Evolutionary conservation across 371 early-diverging fungal species (phyloP).

Genomic region (Mucor mucedo): DNA sequence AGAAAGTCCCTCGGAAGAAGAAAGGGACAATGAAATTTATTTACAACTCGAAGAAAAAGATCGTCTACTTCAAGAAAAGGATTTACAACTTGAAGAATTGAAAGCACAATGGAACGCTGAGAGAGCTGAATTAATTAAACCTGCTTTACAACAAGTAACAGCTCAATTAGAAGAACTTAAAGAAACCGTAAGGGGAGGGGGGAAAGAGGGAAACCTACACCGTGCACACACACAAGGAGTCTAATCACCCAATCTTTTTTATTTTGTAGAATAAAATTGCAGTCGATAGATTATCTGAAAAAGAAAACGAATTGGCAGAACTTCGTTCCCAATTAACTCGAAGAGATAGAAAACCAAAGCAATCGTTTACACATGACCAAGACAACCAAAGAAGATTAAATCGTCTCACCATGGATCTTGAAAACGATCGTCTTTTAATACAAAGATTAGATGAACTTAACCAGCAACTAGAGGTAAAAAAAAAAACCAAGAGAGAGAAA

Average conservation of each 20-base stretch:
- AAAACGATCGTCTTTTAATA: slow-evolving; percentile 46
- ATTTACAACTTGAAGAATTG: slow-evolving; percentile 39
- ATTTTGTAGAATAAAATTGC: slow-evolving; percentile 47
- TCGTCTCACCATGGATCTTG: slow-evolving; percentile 50
- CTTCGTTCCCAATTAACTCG: slow-evolving; percentile 41
- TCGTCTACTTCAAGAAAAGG: slow-evolving; percentile 32
- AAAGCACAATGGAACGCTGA: slow-evolving; percentile 40
- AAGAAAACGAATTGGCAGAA: slow-evolving; percentile 46
- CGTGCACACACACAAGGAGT: too few relatives aligned
- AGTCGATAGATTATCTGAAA: slow-evolving; percentile 41
- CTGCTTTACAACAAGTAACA: slow-evolving; percentile 44
- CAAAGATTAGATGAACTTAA: slow-evolving; percentile 53
- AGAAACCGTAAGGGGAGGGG: slow-evolving; percentile 39
- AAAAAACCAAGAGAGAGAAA: too few relatives aligned
- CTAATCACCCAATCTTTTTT: background rate
- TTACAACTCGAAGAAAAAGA: slow-evolving; percentile 41
- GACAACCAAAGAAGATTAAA: slow-evolving; percentile 45
- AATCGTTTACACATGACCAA: slow-evolving; percentile 20
- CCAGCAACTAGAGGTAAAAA: slow-evolving; percentile 45
- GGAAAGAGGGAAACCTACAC: too few relatives aligned
- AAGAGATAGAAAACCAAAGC: slow-evolving; percentile 38
- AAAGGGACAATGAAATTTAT: background rate
- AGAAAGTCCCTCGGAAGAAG: background rate
- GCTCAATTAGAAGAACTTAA: slow-evolving; percentile 46
- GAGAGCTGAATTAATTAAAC: slow-evolving; percentile 43